Conservation (phyloP, 176 grass and related monocot genomes). For the Typha latifolia region DNA sequence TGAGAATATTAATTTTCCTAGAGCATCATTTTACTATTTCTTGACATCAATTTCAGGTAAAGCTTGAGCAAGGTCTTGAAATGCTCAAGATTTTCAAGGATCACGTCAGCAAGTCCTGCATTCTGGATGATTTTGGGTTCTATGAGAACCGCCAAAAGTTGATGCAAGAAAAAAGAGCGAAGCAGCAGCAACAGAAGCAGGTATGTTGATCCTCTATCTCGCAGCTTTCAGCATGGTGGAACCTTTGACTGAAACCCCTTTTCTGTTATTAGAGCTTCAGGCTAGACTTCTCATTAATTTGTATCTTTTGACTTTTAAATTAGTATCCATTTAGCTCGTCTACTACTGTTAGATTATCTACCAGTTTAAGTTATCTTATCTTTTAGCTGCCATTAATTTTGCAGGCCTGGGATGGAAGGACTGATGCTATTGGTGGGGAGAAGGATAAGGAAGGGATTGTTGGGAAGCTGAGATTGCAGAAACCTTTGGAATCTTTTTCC, state of each 20-base stretch:
- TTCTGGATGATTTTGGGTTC: conserved; percentile 89
- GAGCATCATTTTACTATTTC: background rate
- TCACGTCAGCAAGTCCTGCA: conserved; percentile 60
- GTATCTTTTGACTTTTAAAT: no score
- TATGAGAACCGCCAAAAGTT: conserved; percentile 85
- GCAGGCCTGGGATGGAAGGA: conserved; percentile 40
- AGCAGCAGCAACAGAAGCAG: conserved; percentile 64
- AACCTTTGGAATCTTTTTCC: conserved; percentile 29
- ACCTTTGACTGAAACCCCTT: no score
- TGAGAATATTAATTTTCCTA: no score
- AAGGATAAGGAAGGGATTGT: conserved; percentile 38
- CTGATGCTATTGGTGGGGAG: conserved; percentile 20
- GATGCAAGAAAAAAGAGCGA: conserved; percentile 84
- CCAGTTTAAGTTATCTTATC: no score
- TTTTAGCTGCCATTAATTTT: background rate
- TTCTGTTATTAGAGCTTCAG: background rate
- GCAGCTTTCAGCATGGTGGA: background rate
- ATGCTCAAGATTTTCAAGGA: conserved; percentile 96
- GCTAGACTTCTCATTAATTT: background rate
- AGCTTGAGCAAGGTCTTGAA: conserved; percentile 86
- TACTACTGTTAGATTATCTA: no score
- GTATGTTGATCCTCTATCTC: conserved; percentile 16
- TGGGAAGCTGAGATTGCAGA: conserved; percentile 28
- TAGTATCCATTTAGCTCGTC: no score
- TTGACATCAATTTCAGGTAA: conserved; percentile 43